Percentiles rank a stretch among this genome's conserved stretches.
phyloP scores from a whole-genome alignment of 2,329 filamentous ascomycete genomes.

The Xylaria sp. region DNA sequence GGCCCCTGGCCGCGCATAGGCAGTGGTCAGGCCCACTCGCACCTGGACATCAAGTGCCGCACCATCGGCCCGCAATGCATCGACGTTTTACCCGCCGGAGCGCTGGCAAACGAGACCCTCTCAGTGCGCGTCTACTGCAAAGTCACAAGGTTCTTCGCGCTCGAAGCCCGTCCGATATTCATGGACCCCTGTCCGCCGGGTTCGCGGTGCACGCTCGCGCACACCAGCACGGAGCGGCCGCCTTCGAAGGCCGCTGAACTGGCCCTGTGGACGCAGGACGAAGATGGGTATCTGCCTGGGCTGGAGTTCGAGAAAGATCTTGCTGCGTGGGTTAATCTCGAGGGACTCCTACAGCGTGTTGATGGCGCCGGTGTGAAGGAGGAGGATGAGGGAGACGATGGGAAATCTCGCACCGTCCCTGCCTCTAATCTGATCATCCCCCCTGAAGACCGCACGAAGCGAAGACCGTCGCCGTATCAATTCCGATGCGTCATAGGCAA shows the following conservation, averaged over 20 bases:
- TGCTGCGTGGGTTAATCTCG: not conserved
- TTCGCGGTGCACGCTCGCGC: not conserved
- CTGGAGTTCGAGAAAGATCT: not conserved
- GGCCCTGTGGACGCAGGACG: not conserved
- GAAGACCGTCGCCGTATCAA: not conserved
- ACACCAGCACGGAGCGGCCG: not conserved
- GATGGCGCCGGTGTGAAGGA: not conserved
- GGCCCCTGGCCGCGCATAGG: not conserved
- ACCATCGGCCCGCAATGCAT: slow-evolving; percentile 5
- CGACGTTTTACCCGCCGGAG: not conserved
- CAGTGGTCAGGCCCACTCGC: not conserved
- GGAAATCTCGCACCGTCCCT: not conserved
- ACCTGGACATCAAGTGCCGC: not conserved
- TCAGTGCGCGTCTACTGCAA: slow-evolving; percentile 19
- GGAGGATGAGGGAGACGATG: too few relatives aligned
- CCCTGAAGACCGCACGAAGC: not conserved
- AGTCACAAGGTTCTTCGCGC: not conserved
- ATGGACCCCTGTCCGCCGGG: slow-evolving; percentile 15
- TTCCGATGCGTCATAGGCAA: not conserved
- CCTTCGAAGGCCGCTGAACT: not conserved
- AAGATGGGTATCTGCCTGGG: not conserved
- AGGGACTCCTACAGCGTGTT: not conserved
- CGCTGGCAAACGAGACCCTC: not conserved
- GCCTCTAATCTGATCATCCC: not conserved
- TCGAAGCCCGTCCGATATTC: not conserved